Percentiles rank a stretch among this genome's conserved stretches.
phyloP scores from a whole-genome alignment of 2,329 filamentous ascomycete species.

The Trichoderma semiorbis region DNA sequence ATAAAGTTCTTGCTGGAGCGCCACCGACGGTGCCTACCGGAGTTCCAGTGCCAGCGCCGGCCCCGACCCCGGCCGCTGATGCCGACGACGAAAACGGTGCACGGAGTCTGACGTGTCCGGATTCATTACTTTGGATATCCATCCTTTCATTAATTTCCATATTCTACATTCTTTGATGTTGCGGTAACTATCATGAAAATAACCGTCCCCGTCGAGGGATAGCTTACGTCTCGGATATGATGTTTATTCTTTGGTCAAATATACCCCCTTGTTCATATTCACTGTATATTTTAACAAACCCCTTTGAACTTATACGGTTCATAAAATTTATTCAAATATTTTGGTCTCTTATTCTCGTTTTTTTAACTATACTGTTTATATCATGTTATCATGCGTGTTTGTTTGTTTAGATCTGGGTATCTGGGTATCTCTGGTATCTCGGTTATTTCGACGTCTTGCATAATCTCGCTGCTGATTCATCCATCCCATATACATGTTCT shows the following conservation, averaged over 20 bases:
- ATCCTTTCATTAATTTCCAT: background rate
- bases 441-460: conserved; percentile 12
- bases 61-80: background rate
- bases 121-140: background rate
- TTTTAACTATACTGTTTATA: background rate
- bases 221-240: conserved; percentile 15
- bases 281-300: background rate
- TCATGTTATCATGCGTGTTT: background rate
- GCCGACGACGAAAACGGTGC: background rate
- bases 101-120: background rate
- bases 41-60: conserved; percentile 4
- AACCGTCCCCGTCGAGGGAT: background rate
- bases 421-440: background rate
- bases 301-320: background rate
- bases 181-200: background rate
- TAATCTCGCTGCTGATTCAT: conserved; percentile 19
- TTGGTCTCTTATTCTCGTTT: background rate
- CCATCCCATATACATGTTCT: conserved; percentile 20
- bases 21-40: conserved; percentile 1
- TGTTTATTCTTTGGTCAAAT: conserved; percentile 16
- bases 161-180: background rate
- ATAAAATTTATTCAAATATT: conserved; percentile 2
- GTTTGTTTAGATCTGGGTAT: background rate
- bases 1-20: conserved; percentile 36
- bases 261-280: conserved; percentile 15